Evolutionary conservation across 345 rosid genomes (phyloP).

Genomic region (Lenwebbia sp.): DNA sequence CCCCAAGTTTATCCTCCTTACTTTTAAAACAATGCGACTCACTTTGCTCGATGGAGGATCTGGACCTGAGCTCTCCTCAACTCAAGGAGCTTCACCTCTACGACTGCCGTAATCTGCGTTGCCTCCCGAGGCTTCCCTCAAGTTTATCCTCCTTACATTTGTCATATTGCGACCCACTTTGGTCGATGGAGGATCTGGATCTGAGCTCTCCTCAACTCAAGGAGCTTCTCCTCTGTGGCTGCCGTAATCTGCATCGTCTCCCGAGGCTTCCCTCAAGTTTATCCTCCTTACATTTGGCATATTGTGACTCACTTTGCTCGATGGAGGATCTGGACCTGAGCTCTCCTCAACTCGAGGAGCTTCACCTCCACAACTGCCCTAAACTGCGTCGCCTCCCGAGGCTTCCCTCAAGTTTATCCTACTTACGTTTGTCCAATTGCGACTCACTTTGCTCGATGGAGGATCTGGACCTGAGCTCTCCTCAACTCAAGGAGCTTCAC

Average conservation of each 20-base stretch:
- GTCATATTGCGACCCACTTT: fast-evolving
- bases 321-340: not conserved
- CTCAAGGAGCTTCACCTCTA: too few species aligned
- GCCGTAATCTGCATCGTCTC: not conserved
- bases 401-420: too few species aligned
- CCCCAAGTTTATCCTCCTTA: too few species aligned
- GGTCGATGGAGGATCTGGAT: not conserved
- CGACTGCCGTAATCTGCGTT: fast-evolving
- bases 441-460: too few species aligned
- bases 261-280: not conserved
- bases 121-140: not conserved
- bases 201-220: not conserved
- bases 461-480: not conserved
- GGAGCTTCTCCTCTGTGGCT: not conserved
- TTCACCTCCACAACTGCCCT: too few species aligned
- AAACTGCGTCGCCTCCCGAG: too few species aligned
- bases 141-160: not conserved
- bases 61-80: not conserved
- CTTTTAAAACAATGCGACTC: fast-evolving
- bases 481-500: not conserved
- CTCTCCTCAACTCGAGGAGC: too few species aligned
- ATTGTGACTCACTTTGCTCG: fast-evolving
- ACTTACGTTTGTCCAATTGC: too few species aligned
- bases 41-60: too few species aligned
- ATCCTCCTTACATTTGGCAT: fast-evolving